Conservation (phyloP, 2,329 filamentous ascomycete genomes). For the Cladobotryum protrusum region DNA sequence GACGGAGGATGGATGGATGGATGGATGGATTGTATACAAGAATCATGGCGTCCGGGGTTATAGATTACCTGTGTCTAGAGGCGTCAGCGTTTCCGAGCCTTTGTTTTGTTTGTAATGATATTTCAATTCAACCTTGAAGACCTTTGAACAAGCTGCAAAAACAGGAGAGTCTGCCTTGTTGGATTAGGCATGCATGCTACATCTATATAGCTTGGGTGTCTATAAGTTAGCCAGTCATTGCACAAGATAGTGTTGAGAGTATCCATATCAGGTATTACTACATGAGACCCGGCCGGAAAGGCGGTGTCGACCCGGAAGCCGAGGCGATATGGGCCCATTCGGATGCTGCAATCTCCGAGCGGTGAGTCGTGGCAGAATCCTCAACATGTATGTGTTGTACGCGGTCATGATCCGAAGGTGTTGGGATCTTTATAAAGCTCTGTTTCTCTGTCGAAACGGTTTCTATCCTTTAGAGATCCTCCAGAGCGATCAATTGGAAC, state of each 20-base stretch:
- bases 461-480: neutral
- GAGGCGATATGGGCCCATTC: slow-evolving; percentile 14
- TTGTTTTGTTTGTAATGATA: no score
- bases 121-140: no score
- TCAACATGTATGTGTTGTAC: neutral
- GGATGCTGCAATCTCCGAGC: slow-evolving; percentile 21
- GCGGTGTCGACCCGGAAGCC: no score
- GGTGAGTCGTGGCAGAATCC: slow-evolving; percentile 24
- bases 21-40: slow-evolving; percentile 33
- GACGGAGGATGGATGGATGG: slow-evolving; percentile 27
- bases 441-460: neutral
- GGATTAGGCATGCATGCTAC: no score
- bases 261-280: no score
- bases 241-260: no score
- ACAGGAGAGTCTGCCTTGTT: no score
- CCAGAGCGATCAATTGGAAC: neutral
- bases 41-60: slow-evolving; percentile 31
- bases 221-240: no score
- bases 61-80: slow-evolving; percentile 25
- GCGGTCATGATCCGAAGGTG: neutral
- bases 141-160: no score
- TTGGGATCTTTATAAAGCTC: neutral
- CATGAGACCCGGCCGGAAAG: no score
- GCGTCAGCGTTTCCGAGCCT: slow-evolving; percentile 8
- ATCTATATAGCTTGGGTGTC: no score